A percentile compares a stretch with the other conserved stretches of the same genome.
Conservation (phyloP, 164 flowering plant species). For the Magnolia changhungtana region DNA sequence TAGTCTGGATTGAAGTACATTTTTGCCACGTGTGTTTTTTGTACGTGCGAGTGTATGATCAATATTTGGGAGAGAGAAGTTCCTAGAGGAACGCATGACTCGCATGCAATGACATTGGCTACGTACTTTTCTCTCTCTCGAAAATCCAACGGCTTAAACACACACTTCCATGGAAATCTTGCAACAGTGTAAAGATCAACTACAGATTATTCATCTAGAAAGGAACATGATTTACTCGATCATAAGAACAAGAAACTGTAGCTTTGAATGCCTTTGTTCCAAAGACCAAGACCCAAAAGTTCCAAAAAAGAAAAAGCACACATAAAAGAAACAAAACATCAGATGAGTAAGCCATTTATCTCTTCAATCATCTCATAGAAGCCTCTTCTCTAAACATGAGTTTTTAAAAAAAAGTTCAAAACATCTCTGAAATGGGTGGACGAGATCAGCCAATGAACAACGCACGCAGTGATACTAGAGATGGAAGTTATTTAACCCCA, state of each 20-base stretch:
- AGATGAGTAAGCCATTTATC: not conserved
- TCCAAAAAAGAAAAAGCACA: not conserved
- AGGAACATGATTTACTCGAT: not conserved
- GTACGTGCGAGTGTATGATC: no score
- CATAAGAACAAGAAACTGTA: not conserved
- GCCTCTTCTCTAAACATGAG: not conserved
- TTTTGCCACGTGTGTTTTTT: no score
- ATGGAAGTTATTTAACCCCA: not conserved
- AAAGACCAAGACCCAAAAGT: not conserved
- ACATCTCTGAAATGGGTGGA: not conserved
- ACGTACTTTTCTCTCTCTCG: not conserved
- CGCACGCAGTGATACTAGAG: not conserved
- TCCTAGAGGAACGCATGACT: no score
- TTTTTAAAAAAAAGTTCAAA: no score
- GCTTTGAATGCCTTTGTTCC: not conserved
- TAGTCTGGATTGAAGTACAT: no score
- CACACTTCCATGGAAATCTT: not conserved
- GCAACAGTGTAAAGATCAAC: not conserved
- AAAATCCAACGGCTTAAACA: not conserved
- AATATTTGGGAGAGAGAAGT: no score
- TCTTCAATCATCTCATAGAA: not conserved
- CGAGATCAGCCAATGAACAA: not conserved
- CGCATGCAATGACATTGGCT: not conserved
- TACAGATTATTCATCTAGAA: not conserved
- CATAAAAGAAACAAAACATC: not conserved